A percentile compares a stretch with the other conserved stretches of the same genome.
Conservation (phyloP, 345 rosid species). For the Gossypium mustelinum region DNA sequence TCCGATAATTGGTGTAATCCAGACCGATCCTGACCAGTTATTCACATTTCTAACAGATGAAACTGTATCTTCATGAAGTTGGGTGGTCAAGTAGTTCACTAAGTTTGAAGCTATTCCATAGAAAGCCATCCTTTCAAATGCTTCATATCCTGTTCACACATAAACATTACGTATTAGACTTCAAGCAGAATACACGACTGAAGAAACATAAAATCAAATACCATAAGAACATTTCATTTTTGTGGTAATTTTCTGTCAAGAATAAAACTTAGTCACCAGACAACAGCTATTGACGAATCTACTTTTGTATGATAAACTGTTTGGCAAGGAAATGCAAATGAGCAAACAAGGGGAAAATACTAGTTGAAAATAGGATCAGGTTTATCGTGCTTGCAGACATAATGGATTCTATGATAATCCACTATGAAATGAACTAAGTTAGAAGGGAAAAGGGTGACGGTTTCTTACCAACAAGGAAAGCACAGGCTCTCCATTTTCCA, state of each 20-base stretch:
- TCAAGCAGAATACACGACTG: neutral
- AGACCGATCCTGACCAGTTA: conserved; percentile 88
- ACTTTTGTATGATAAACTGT: neutral
- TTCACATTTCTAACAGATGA: conserved; percentile 83
- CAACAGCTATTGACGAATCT: too few relatives aligned
- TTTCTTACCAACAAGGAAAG: conserved; percentile 68
- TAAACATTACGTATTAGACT: neutral
- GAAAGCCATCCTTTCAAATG: conserved; percentile 94
- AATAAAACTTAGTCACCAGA: too few relatives aligned
- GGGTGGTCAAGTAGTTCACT: conserved; percentile 71
- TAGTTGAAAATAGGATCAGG: neutral
- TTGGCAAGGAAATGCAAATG: neutral
- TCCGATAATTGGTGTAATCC: conserved; percentile 89
- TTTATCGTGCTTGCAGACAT: too few relatives aligned
- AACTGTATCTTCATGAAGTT: conserved; percentile 81
- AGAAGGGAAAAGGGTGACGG: neutral
- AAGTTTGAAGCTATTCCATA: conserved; percentile 83
- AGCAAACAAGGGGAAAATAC: neutral
- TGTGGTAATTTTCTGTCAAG: too few relatives aligned
- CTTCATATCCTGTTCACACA: conserved; percentile 61
- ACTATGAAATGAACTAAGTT: too few relatives aligned
- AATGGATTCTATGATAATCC: too few relatives aligned
- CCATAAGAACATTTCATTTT: neutral
- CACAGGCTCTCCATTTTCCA: conserved; percentile 91
- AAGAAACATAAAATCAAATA: neutral